Conservation (phyloP, 805 yeast genomes). For the Ogataea degrootiae region DNA sequence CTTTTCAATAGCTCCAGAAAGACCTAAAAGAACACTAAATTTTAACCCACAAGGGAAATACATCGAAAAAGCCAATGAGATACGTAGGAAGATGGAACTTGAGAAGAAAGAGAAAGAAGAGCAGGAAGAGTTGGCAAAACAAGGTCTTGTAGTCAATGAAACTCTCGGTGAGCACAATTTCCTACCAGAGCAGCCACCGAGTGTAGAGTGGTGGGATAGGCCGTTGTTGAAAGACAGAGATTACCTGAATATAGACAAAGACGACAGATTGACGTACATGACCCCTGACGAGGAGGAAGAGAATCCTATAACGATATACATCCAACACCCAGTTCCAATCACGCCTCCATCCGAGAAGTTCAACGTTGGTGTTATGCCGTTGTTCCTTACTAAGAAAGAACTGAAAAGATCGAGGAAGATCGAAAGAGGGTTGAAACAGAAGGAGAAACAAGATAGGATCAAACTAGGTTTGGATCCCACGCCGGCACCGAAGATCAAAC, state of each 20-base stretch:
- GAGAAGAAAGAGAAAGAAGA: conserved; percentile 31
- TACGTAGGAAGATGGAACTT: conserved; percentile 37
- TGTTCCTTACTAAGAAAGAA: conserved; percentile 74
- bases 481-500: conserved; percentile 83
- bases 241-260: conserved; percentile 33
- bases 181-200: conserved; percentile 49
- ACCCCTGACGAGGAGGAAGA: conserved; percentile 34
- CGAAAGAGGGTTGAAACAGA: conserved; percentile 55
- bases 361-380: conserved; percentile 35
- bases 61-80: conserved; percentile 46
- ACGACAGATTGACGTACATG: conserved; percentile 27
- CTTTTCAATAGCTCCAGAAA: conserved; percentile 11
- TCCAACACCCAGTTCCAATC: conserved; percentile 78
- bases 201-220: conserved; percentile 87
- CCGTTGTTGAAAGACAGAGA: conserved; percentile 39
- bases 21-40: conserved; percentile 35
- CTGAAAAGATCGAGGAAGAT: conserved; percentile 67
- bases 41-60: conserved; percentile 65
- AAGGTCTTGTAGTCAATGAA: conserved; percentile 48
- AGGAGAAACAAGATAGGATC: conserved; percentile 72
- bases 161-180: conserved; percentile 53
- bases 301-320: conserved; percentile 57
- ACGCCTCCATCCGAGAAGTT: conserved; percentile 53
- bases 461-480: conserved; percentile 79
- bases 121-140: conserved; percentile 26